Base-by-base conservation (phyloP, 306 rosid species). In the Pachyrhizus erosus region DNA sequence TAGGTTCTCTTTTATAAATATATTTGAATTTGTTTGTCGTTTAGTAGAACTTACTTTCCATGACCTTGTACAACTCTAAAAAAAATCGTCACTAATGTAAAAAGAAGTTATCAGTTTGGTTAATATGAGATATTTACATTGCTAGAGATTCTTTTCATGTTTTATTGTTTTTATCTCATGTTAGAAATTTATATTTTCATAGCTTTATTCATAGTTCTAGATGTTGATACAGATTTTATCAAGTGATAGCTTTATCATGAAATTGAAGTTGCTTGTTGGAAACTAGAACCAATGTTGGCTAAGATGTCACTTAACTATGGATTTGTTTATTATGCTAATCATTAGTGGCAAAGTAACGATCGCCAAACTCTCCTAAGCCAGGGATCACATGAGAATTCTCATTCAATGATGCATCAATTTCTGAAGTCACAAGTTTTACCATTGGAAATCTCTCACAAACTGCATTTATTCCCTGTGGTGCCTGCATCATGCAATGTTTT, bases 291-390 rank as follows among this genome's bases (percentile, higher is more conserved):
- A 68, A 66, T 15, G 31, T 7, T 27, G 23, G 37, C 42, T 37
- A 37, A 37, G 42, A 37, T 37, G 42, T 2, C 9, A 37, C 42
- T 37, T 9, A 37, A 9, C 42, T 6, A 73, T 42, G 23, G 23
- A 40, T 43, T 42, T 33, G 17, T 21, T 46, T 5, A 3, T 34
- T 43, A 49, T 33, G 46, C 48, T 79, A 74, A 42, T 85, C 66
- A 77, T 92, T 94, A 0, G 97, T 94, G 78, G 96, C 98, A 61
- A 94, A 94, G 84, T 94, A 94, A 29, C 98, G 87, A 86, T 94
- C 98, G 4, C 93, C 97, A 84, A 94, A 94, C 86, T 92, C 97
- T 1, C 97, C 98, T 88, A 94, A 87, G 54, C 98, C 97, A 0
- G 98, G 98, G 3, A 91, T 86, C 23, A 94, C 98, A 64, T 84